Evolutionary conservation across 257 asterid species (phyloP), one percentile per base, ranked within the genome.

Genomic region (Ocimum tenuiflorum): DNA sequence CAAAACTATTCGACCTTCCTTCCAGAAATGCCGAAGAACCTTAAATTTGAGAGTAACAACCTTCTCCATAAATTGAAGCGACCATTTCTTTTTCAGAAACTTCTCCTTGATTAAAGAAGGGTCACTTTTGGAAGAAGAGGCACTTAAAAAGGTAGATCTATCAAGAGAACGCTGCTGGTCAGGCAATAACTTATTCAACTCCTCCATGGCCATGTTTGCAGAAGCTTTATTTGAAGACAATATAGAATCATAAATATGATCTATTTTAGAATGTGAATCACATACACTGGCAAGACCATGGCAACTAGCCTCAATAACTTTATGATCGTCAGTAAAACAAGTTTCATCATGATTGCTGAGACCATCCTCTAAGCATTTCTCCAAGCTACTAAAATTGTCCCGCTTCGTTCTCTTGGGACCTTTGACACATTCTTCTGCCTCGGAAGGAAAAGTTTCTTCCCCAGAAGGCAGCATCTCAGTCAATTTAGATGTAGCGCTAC

Each of bases 1-100:
- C 19, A 89, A 88, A 78, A 82, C 78, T 55, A 77, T 69, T 12
- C 81, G 87, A 10, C 89, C 96, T 72, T 83, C 83, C 85, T 81
- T 88, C 95, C 97, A 90, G 73, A 88, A 79, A 80, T 88, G 96
- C 75, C 70, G 95, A 72, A 80, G 83, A 56, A 80, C 78, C 82
- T 81, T 83, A 69, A 75, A 91, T 80, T 83, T 94, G 24, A 94
- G 80, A 47, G 88, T 69, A 29, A 86, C 55, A 54, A 83, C 75
- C 82, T 83, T 88, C 80, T 91, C 95, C 79, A 84, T 86, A 33
- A 88, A 85, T 65, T 52, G 79, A 68, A 79, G 73, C 31, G 73
- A 77, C 62, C 72, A 54, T 75, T 79, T 79, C 75, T 82, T 83
- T 78, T 17, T 76, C 4, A 65, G 57, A 78, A 82, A 77, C 65